Conservation (phyloP, 78 protist species). For the Dictyostelium citrinum region DNA sequence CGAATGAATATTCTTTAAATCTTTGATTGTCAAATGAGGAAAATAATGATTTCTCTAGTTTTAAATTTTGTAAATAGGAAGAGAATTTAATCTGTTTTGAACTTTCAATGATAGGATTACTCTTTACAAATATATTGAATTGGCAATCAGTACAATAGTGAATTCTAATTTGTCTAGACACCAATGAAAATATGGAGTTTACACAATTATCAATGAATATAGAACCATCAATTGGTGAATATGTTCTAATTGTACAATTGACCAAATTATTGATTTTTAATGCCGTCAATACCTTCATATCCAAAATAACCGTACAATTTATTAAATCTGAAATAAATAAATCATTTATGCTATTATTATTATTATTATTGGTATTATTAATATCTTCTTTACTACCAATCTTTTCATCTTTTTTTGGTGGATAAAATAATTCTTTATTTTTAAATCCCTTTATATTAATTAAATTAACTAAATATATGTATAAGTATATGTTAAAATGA, state of each 20-base stretch:
- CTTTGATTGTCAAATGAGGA: background rate
- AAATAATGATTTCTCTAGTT: background rate
- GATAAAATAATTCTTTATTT: background rate
- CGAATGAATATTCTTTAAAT: background rate
- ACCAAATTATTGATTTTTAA: constrained; percentile 5
- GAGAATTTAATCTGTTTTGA: constrained; percentile 35
- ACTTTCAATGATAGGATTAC: constrained; percentile 58
- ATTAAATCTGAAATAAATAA: constrained; percentile 14
- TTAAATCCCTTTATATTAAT: constrained; percentile 2
- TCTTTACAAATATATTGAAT: constrained; percentile 41
- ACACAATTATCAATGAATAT: constrained; percentile 52
- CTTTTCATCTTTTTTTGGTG: background rate
- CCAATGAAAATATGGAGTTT: background rate
- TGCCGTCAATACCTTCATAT: constrained; percentile 1
- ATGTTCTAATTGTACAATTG: background rate
- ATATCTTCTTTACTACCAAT: background rate
- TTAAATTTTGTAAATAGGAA: background rate
- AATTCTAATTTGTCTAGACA: constrained; percentile 56
- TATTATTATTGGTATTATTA: background rate
- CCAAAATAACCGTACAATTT: constrained; percentile 1
- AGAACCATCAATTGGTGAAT: constrained; percentile 34
- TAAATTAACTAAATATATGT: background rate
- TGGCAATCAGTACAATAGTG: constrained; percentile 14
- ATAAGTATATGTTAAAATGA: background rate
- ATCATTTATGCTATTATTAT: constrained; percentile 14